A percentile compares a stretch with the other conserved stretches of the same genome.
These are phyloP conservation scores for Byssoonygena ceratinophila DNA, from an alignment of 2,329 filamentous ascomycete genomes.

Conservation along the genomic window DNA sequence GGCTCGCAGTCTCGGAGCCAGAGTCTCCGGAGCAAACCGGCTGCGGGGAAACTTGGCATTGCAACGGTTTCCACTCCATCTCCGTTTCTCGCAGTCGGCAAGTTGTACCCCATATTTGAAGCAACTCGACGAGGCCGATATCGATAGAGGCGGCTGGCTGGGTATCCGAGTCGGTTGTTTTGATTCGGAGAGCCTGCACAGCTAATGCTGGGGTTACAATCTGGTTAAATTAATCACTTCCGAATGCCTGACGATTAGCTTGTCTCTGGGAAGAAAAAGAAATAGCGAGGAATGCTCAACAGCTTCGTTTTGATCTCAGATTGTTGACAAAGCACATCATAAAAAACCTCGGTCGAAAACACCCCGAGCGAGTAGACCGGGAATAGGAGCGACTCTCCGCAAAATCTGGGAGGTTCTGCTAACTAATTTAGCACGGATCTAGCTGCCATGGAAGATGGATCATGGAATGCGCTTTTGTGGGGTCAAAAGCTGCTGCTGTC, in stretches of 20 bases:
- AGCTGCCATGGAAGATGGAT: not conserved
- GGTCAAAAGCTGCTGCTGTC: too few relatives aligned
- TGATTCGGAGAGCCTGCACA: too few relatives aligned
- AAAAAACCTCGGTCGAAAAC: not conserved
- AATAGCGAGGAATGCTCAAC: too few relatives aligned
- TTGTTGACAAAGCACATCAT: too few relatives aligned
- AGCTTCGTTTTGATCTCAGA: not conserved
- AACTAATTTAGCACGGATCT: too few relatives aligned
- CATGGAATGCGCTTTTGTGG: too few relatives aligned
- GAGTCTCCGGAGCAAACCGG: not conserved
- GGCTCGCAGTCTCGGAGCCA: too few relatives aligned
- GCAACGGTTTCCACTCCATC: not conserved
- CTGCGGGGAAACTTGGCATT: not conserved
- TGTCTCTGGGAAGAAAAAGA: too few relatives aligned
- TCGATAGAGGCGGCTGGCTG: slow-evolving; percentile 1
- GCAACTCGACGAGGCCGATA: not conserved
- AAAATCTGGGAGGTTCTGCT: not conserved
- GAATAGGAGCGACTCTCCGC: not conserved
- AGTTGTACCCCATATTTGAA: not conserved
- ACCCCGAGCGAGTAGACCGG: not conserved
- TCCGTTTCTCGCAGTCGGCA: not conserved
- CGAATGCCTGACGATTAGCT: too few relatives aligned
- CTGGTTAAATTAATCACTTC: too few relatives aligned
- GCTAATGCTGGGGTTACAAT: too few relatives aligned
- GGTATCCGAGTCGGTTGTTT: not conserved